Evolutionary conservation across 106 monocot species (phyloP), one percentile per base, ranked within the genome.

Genomic region (Dioscorea dumetorum): DNA sequence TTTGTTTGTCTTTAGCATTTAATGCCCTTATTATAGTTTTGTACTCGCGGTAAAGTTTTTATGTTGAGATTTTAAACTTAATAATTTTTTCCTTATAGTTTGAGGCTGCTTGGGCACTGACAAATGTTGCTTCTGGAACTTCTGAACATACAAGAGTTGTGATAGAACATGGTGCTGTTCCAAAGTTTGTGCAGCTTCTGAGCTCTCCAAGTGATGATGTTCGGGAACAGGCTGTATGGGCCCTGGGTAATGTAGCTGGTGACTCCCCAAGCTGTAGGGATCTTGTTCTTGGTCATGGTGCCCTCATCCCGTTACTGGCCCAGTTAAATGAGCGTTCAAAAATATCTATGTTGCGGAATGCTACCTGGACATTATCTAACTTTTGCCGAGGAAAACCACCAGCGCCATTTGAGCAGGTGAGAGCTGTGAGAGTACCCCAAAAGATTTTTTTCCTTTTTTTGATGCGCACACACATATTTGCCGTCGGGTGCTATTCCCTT

Each of bases 171-270:
- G 85, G 77, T 60, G 79, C 85, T 32, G 76, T 88, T 57, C 82
- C 82, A 23, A 82, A 67, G 50, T 74, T 88, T 49, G 73, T 88
- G 22, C 67, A 79, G 48, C 88, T 88, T 77, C 74, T 88, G 57
- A 76, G 67, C 22, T 88, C 84, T 63, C 68, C 81, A 67, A 73
- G 22, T 68, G 78, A 76, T 56, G 71, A 82, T 56, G 76, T 85
- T 65, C 73, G 77, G 41, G 81, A 85, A 58, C 88, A 90, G 86
- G 90, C 81, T 72, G 82, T 81, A 7, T 90, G 86, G 86, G 86
- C 84, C 10, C 70, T 84, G 53, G 84, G 80, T 34, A 84, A 84
- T 63, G 33, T 80, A 33, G 85, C 86, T 69, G 86, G 84, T 34
- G 86, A 85, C 63, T 75, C 80, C 24, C 60, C 75, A 53, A 75